Evolutionary conservation across 2,329 filamentous ascomycete genomes (phyloP).

Genomic region (Xylaria sp.): DNA sequence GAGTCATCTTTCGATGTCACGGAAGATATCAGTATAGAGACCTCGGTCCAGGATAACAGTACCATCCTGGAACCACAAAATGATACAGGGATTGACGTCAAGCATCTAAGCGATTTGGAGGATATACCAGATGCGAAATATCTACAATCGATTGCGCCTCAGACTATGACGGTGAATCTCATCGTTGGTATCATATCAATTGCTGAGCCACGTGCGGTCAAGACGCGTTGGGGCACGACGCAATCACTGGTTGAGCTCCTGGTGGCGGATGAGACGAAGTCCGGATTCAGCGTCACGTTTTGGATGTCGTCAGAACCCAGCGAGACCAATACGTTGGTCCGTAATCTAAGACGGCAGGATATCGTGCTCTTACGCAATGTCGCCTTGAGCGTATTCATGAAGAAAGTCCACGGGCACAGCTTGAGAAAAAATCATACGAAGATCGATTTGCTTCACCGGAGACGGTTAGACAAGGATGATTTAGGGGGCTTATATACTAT

Average conservation of each 20-base stretch:
- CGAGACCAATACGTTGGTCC: conserved; percentile 22
- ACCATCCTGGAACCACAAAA: conserved; percentile 17
- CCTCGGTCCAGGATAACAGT: conserved; percentile 30
- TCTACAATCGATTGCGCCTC: conserved; percentile 63
- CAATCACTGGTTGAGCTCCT: conserved; percentile 69
- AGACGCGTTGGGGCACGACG: conserved; percentile 56
- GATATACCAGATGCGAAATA: conserved; percentile 64
- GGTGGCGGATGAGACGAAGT: conserved; percentile 78
- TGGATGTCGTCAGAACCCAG: conserved; percentile 55
- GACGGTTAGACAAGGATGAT: conserved; percentile 47
- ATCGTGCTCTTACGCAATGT: conserved; percentile 76
- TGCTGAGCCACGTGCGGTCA: conserved; percentile 60
- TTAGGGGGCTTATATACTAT: conserved; percentile 52
- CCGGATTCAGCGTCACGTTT: conserved; percentile 76
- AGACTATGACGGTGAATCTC: conserved; percentile 76
- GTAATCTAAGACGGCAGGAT: conserved; percentile 60
- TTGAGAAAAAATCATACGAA: conserved; percentile 65
- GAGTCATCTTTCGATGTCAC: conserved; percentile 37
- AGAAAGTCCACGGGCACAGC: conserved; percentile 79
- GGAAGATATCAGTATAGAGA: conserved; percentile 25
- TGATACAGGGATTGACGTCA: conserved; percentile 27
- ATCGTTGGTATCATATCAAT: conserved; percentile 75
- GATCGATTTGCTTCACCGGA: conserved; percentile 60
- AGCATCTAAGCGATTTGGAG: conserved; percentile 57
- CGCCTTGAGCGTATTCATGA: conserved; percentile 67